Conservation (phyloP, 1,284 basidiomycete genomes). For the Ceratobasidium sp. region DNA sequence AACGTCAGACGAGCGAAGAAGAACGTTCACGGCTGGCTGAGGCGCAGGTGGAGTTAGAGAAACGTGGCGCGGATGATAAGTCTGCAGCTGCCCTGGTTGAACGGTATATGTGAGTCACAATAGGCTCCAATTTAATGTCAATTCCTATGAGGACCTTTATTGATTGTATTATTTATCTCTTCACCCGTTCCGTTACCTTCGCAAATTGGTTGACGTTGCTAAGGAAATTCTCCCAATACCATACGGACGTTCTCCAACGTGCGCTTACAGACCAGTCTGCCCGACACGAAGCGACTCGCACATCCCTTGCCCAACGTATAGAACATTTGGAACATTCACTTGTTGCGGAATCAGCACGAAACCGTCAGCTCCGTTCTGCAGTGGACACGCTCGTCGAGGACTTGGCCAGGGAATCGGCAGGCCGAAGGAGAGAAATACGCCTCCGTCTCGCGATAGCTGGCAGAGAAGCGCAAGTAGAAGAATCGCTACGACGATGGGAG, state of each 20-base stretch:
- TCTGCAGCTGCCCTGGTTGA: slow-evolving; percentile 86
- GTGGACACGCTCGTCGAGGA: slow-evolving; percentile 81
- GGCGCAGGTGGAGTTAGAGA: slow-evolving; percentile 67
- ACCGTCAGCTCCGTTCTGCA: slow-evolving; percentile 65
- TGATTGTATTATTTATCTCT: not conserved
- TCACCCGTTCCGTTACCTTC: slow-evolving; percentile 31
- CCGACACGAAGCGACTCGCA: slow-evolving; percentile 71
- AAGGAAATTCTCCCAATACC: slow-evolving; percentile 83
- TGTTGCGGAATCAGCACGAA: slow-evolving; percentile 58
- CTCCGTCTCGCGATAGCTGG: slow-evolving; percentile 73
- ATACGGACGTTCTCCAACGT: slow-evolving; percentile 44
- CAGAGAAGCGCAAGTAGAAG: slow-evolving; percentile 71
- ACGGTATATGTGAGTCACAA: slow-evolving; percentile 76
- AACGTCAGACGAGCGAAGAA: slow-evolving; percentile 58
- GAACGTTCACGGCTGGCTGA: slow-evolving; percentile 61
- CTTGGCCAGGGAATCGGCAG: slow-evolving; percentile 76
- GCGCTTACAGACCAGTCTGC: slow-evolving; percentile 51
- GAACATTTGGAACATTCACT: slow-evolving; percentile 60
- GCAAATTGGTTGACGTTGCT: not conserved
- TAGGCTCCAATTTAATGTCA: not conserved
- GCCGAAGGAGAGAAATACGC: slow-evolving; percentile 76
- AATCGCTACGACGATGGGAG: slow-evolving; percentile 67
- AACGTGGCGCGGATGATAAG: slow-evolving; percentile 72
- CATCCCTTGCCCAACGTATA: slow-evolving; percentile 63
- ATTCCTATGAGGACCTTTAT: not conserved